phyloP scores from a whole-genome alignment of 208 protist species.

The Wallacemonas sp. region DNA sequence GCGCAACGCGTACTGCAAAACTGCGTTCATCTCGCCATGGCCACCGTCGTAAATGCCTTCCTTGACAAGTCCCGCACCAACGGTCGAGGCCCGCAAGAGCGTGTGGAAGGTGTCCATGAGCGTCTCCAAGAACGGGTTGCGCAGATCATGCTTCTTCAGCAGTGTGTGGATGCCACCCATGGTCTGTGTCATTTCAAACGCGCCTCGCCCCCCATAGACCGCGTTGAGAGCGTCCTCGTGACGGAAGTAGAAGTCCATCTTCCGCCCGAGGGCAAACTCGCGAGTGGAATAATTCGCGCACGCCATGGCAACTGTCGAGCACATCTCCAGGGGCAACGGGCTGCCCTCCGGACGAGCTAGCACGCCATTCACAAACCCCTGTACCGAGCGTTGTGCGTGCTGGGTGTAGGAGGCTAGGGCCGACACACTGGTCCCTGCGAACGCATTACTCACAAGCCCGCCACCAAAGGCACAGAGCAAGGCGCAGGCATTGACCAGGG shows the following conservation, averaged over 20 bases:
- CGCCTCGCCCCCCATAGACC: slow-evolving; percentile 40
- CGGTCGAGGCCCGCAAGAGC: slow-evolving; percentile 62
- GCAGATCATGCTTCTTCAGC: slow-evolving; percentile 23
- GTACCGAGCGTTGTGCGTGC: slow-evolving; percentile 55
- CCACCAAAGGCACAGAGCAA: slow-evolving; percentile 82
- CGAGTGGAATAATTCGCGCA: slow-evolving; percentile 57
- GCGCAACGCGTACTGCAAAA: slow-evolving; percentile 45
- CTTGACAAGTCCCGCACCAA: slow-evolving; percentile 68
- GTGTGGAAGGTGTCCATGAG: slow-evolving; percentile 88
- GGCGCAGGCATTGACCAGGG: slow-evolving; percentile 63
- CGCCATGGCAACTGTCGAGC: slow-evolving; percentile 47
- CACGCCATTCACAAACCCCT: slow-evolving; percentile 27
- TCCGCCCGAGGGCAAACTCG: slow-evolving; percentile 79
- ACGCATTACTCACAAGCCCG: slow-evolving; percentile 81
- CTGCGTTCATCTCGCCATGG: slow-evolving; percentile 9
- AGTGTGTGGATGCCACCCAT: slow-evolving; percentile 66
- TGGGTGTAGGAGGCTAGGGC: slow-evolving; percentile 72
- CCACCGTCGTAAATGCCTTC: slow-evolving; percentile 56
- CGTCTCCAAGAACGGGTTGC: slow-evolving; percentile 75
- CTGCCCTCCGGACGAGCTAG: slow-evolving; percentile 25
- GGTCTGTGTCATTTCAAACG: slow-evolving; percentile 25
- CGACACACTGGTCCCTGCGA: slow-evolving; percentile 44
- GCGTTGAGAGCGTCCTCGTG: slow-evolving; percentile 59
- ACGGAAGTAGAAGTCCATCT: slow-evolving; percentile 76
- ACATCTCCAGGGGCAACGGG: slow-evolving; percentile 47